phyloP scores from a whole-genome alignment of 495 filamentous ascomycete species.

The Cairneyella variabilis region DNA sequence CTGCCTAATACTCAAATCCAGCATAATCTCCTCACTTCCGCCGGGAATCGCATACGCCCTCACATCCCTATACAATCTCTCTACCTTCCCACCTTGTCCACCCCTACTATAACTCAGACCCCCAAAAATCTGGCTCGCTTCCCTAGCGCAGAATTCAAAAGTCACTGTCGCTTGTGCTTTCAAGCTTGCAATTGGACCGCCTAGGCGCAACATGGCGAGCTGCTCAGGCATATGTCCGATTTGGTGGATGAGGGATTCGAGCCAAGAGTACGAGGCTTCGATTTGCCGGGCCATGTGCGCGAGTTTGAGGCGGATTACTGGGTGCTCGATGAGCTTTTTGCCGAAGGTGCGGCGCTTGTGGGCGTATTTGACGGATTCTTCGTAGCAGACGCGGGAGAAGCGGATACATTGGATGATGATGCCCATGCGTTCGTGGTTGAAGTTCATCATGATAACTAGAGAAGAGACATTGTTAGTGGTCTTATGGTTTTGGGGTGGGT shows the following conservation, averaged over 20 bases:
- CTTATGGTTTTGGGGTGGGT: no score
- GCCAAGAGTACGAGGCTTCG: conserved; percentile 92
- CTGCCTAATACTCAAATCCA: conserved; percentile 94
- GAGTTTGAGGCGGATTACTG: conserved; percentile 95
- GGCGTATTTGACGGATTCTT: conserved; percentile 92
- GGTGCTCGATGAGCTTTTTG: conserved; percentile 93
- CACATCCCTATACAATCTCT: conserved; percentile 94
- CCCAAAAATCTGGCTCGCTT: conserved; percentile 94
- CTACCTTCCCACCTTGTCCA: conserved; percentile 93
- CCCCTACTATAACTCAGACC: conserved; percentile 90
- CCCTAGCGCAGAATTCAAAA: conserved; percentile 95
- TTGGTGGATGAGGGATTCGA: conserved; percentile 95
- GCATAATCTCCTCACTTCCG: conserved; percentile 97
- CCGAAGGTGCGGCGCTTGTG: conserved; percentile 95
- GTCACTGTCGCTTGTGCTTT: conserved; percentile 92
- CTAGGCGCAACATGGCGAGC: conserved; percentile 93
- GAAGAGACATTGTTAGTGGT: no score
- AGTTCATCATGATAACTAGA: conserved; percentile 94
- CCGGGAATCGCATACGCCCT: conserved; percentile 96
- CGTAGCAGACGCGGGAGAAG: conserved; percentile 95
- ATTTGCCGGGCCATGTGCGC: conserved; percentile 98
- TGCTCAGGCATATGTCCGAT: conserved; percentile 88
- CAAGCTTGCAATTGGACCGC: conserved; percentile 87
- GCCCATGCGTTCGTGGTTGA: conserved; percentile 98
- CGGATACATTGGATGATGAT: conserved; percentile 97